These are phyloP conservation scores for Colletotrichum spaethianum DNA, from an alignment of 2,329 filamentous ascomycete species.

Conservation along the genomic window DNA sequence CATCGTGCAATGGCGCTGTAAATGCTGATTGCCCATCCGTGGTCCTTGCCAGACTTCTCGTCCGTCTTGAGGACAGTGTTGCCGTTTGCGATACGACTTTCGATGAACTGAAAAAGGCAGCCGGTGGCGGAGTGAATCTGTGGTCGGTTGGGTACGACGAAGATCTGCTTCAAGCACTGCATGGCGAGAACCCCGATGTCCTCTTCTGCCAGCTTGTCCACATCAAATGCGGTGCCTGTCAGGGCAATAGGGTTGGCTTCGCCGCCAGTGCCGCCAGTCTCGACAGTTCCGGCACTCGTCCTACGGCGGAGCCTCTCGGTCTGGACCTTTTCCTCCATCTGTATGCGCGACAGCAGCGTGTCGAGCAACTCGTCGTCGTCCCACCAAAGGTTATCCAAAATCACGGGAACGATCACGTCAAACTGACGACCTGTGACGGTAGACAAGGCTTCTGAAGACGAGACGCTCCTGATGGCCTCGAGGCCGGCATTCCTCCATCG, in stretches of 20 bases:
- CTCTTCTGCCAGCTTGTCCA: constrained; percentile 90
- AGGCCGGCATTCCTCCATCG: constrained; percentile 83
- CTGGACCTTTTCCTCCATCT: constrained; percentile 78
- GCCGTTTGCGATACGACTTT: constrained; percentile 67
- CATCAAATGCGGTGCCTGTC: constrained; percentile 86
- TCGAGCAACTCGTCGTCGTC: constrained; percentile 79
- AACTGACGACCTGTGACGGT: constrained; percentile 84
- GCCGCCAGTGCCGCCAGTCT: constrained; percentile 75
- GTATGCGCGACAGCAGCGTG: constrained; percentile 75
- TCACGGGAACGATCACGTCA: constrained; percentile 83
- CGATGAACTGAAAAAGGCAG: constrained; percentile 82
- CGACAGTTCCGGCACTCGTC: constrained; percentile 84
- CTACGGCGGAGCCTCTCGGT: constrained; percentile 77
- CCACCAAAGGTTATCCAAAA: constrained; percentile 89
- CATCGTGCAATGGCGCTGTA: constrained; percentile 86
- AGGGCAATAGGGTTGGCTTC: constrained; percentile 79
- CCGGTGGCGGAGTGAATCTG: constrained; percentile 85
- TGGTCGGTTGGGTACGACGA: constrained; percentile 83
- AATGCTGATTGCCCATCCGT: constrained; percentile 86
- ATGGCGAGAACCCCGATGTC: constrained; percentile 88
- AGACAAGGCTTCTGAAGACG: constrained; percentile 83
- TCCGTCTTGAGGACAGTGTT: constrained; percentile 67
- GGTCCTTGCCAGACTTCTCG: constrained; percentile 59
- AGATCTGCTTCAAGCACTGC: constrained; percentile 89
- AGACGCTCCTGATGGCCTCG: constrained; percentile 85